Evolutionary conservation across 2,329 filamentous ascomycete species (phyloP).

Genomic region (Teratosphaeria zuluensis): DNA sequence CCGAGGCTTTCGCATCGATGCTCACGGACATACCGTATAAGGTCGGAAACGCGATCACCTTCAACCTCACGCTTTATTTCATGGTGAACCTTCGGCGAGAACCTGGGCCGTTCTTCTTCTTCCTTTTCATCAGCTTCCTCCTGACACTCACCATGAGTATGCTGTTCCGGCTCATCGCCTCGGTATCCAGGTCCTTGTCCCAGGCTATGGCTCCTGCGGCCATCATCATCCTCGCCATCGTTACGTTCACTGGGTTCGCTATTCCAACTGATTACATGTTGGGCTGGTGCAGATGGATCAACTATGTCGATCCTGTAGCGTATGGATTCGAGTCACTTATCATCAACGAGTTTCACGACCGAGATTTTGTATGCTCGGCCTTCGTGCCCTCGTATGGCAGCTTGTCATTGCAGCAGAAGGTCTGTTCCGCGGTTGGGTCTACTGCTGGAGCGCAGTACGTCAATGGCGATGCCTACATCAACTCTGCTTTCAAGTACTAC

Average conservation of each 20-base stretch:
- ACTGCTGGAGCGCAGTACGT: constrained; percentile 29
- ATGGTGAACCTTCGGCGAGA: constrained; percentile 71
- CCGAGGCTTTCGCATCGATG: constrained; percentile 82
- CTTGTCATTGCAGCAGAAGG: constrained; percentile 21
- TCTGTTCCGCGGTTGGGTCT: constrained; percentile 35
- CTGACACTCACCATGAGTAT: constrained; percentile 73
- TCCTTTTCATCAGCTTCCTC: constrained; percentile 64
- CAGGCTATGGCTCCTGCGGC: constrained; percentile 49
- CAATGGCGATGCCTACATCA: constrained; percentile 29
- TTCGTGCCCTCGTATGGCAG: constrained; percentile 35
- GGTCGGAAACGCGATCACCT: constrained; percentile 60
- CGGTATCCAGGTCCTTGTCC: constrained; percentile 57
- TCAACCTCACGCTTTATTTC: constrained; percentile 78
- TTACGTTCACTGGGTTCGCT: constrained; percentile 59
- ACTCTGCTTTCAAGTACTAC: constrained; percentile 24
- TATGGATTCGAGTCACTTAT: constrained; percentile 69
- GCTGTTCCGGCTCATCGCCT: constrained; percentile 75
- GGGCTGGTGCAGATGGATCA: constrained; percentile 73
- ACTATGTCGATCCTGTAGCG: constrained; percentile 66
- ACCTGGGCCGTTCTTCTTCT: constrained; percentile 74
- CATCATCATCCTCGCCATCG: constrained; percentile 50
- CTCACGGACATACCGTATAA: constrained; percentile 79
- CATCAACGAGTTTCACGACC: constrained; percentile 63
- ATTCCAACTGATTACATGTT: constrained; percentile 56
- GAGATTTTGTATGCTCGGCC: constrained; percentile 45